Conservation (phyloP, 257 asterid genomes). For the Penstemon davidsonii region DNA sequence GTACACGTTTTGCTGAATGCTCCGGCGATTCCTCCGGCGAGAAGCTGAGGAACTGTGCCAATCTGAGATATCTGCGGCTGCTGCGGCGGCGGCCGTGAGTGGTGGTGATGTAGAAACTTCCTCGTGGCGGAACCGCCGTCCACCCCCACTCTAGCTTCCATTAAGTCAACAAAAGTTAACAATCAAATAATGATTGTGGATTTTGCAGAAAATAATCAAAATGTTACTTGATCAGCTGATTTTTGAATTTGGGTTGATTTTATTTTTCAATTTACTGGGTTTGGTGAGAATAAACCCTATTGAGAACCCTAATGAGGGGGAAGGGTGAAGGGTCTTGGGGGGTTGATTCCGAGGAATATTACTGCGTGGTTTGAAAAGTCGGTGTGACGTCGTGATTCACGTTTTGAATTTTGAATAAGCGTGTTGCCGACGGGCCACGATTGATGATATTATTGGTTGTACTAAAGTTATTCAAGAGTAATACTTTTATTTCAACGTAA, state of each 20-base stretch:
- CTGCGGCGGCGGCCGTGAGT: slow-evolving; percentile 40
- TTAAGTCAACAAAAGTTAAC: slow-evolving; percentile 24
- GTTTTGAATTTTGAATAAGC: background rate
- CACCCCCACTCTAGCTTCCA: slow-evolving; percentile 90
- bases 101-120: slow-evolving; percentile 55
- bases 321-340: background rate
- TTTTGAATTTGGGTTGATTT: background rate
- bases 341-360: slow-evolving; percentile 34
- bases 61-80: slow-evolving; percentile 58
- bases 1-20: slow-evolving; percentile 97
- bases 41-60: slow-evolving; percentile 86
- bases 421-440: background rate
- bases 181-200: background rate
- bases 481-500: too few species aligned
- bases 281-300: slow-evolving; percentile 26
- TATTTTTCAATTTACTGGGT: slow-evolving; percentile 13
- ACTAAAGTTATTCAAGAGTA: too few species aligned
- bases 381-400: background rate
- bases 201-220: slow-evolving; percentile 21
- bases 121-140: slow-evolving; percentile 71
- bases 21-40: slow-evolving; percentile 95
- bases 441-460: background rate
- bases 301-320: slow-evolving; percentile 41
- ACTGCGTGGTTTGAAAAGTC: slow-evolving; percentile 34
- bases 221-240: background rate